Percentiles rank a stretch among this genome's conserved stretches.
Evolutionary conservation across 495 filamentous ascomycete species (phyloP).

Genomic region (Wilcoxina mikolae): DNA sequence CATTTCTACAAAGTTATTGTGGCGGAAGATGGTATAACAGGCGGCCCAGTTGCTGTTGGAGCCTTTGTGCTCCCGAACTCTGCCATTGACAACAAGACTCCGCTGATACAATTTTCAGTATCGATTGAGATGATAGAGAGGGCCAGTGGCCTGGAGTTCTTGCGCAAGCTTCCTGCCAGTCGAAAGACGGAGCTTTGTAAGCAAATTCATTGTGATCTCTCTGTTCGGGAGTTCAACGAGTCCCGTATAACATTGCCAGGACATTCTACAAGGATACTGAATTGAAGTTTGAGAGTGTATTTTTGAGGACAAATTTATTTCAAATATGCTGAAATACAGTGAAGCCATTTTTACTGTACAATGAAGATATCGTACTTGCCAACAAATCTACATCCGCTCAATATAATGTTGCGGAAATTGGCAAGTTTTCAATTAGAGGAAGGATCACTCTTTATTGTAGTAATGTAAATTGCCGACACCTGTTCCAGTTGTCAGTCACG

Average conservation of each 20-base stretch:
- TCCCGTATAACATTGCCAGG: too few species aligned
- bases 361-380: too few species aligned
- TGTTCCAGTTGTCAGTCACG: slow-evolving; percentile 71
- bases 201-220: slow-evolving; percentile 63
- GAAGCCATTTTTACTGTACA: too few species aligned
- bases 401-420: too few species aligned
- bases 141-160: slow-evolving; percentile 84
- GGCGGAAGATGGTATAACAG: slow-evolving; percentile 61
- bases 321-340: too few species aligned
- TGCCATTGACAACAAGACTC: slow-evolving; percentile 70
- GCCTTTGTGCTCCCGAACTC: slow-evolving; percentile 95
- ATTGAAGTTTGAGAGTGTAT: too few species aligned
- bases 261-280: too few species aligned
- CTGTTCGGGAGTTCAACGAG: slow-evolving; percentile 61
- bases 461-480: slow-evolving; percentile 57
- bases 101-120: slow-evolving; percentile 79
- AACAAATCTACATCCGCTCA: too few species aligned
- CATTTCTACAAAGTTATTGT: slow-evolving; percentile 99
- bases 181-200: slow-evolving; percentile 69
- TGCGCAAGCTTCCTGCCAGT: slow-evolving; percentile 52
- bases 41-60: slow-evolving; percentile 70
- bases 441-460: slow-evolving; percentile 50
- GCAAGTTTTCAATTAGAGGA: slow-evolving; percentile 31
- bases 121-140: slow-evolving; percentile 83
- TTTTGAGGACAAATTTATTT: too few species aligned